Percentiles rank a stretch among this genome's conserved stretches.
Evolutionary conservation across 257 asterid species (phyloP).

Genomic region (Lycium barbarum): DNA sequence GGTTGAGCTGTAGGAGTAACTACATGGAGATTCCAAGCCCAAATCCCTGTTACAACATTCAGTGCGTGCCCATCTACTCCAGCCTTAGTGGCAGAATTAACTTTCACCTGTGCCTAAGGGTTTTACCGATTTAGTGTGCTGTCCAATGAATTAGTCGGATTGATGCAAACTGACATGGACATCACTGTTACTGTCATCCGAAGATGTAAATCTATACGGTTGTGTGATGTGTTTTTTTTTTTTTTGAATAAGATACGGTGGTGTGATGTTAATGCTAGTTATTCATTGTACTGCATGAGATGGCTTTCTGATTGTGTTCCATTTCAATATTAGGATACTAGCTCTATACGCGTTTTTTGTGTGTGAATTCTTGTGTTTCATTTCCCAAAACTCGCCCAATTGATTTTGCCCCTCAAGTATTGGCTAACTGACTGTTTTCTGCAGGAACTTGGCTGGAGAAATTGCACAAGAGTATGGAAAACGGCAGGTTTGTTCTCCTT

Average conservation of each 20-base stretch:
- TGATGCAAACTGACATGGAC: background rate
- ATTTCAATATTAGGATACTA: background rate
- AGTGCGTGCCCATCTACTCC: background rate
- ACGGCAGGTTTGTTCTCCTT: slow-evolving; percentile 67
- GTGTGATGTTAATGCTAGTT: slow-evolving; percentile 4
- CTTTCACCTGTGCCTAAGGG: slow-evolving; percentile 1
- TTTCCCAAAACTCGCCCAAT: background rate
- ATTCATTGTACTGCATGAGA: background rate
- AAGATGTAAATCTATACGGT: background rate
- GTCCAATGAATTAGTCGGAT: background rate
- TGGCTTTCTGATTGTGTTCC: background rate
- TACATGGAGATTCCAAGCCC: background rate
- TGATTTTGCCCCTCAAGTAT: background rate
- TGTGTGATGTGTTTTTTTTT: background rate
- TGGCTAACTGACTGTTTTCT: slow-evolving; percentile 17
- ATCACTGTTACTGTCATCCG: background rate
- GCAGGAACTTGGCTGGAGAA: slow-evolving; percentile 96
- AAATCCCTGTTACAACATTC: background rate
- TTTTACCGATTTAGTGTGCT: background rate
- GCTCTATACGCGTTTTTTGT: background rate
- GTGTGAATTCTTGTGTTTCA: background rate
- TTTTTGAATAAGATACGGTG: background rate
- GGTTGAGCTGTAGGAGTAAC: background rate
- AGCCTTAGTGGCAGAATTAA: background rate
- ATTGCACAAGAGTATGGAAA: slow-evolving; percentile 78